Base-by-base conservation (phyloP, 345 rosid genomes). In the Cochlearia excelsa region DNA sequence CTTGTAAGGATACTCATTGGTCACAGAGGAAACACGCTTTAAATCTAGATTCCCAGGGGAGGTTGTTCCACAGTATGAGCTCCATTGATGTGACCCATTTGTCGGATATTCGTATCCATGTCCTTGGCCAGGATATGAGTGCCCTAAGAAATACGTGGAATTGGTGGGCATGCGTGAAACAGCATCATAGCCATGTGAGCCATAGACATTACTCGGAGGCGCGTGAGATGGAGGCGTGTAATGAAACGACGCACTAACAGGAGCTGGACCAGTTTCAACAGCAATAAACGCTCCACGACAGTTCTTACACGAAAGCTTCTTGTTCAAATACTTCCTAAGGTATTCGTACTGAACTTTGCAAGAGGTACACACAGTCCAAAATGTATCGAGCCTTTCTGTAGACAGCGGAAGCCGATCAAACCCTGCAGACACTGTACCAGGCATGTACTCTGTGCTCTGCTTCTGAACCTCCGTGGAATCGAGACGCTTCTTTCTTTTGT, bases 311-410 rank as follows among this genome's bases (percentile, higher is more conserved):
- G 99, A 93, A 71, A 93, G 95, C 70, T 83, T 80, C 82, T 88
- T 88, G 46, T 93, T 93, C 71, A 89, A 90, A 55, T 93, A 93
- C 88, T 93, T 93, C 56, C 97, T 78, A 7, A 93, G 81, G 71
- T 93, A 93, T 78, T 93, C 97, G 38, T 93, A 93, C 79, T 93
- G 99, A 73, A 93, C 95, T 75, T 87, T 93, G 80, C 97, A 93
- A 61, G 95, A 85, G 4, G 99, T 89, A 71, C 99, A 93, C 30
- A 93, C 95, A 46, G 99, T 93, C 96, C 97, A 89, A 74, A 93
- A 93, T 51, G 92, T 93, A 74, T 89, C 99, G 49, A 82, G 85
- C 31, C 90, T 78, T 40, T 76, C 72, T 8, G 95, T 55, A 3
- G 81, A 55, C 69, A 72, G 79, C 51, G 87, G 77, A 76, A 74